Base-by-base conservation (phyloP, 2,329 filamentous ascomycete species). In the Monosporascus sp. region DNA sequence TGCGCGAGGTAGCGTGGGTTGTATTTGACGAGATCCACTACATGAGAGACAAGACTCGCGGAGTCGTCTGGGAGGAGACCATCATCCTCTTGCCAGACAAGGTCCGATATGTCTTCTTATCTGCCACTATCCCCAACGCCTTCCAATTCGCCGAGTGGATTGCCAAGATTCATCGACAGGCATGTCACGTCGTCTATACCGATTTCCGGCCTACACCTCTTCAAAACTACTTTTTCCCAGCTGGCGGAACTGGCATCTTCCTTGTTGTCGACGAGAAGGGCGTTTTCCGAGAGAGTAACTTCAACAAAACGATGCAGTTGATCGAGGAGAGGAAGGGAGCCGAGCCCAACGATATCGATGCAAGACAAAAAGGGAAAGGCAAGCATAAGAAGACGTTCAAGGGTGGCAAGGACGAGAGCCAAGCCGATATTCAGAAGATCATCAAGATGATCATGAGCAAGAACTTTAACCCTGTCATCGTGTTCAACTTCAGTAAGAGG, bases 61-160 rank as follows among this genome's bases (percentile, higher is more conserved):
- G 94, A 77, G 94, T 99, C 1, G 94, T 99, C 2, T 99, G 94
- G 94, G 94, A 99, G 71, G 94, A 99, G 76, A 97, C 94, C 40
- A 97, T 99, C 68, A 99, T 99, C 66, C 81, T 99, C 61, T 80
- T 99, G 31, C 94, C 94, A 4, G 94, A 99, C 77, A 97, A 99
- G 80, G 95, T 99, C 61, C 89, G 91, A 75, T 99, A 97, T 67
- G 95, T 99, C 52, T 99, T 99, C 73, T 77, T 99, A 56, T 99
- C 95, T 34, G 94, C 94, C 58, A 99, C 95, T 2, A 99, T 99
- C 58, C 94, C 94, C 52, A 99, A 99, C 68, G 92, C 94, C 50
- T 97, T 97, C 83, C 94, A 99, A 71, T 99, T 99, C 65, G 94
- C 94, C 62, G 93, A 99, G 71, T 99, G 94, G 94, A 96, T 99